A percentile compares a stretch with the other conserved stretches of the same genome.
These are phyloP conservation scores for Babesia gibsoni DNA, from an alignment of 169 alveolate genomes.

Conservation along the genomic window DNA sequence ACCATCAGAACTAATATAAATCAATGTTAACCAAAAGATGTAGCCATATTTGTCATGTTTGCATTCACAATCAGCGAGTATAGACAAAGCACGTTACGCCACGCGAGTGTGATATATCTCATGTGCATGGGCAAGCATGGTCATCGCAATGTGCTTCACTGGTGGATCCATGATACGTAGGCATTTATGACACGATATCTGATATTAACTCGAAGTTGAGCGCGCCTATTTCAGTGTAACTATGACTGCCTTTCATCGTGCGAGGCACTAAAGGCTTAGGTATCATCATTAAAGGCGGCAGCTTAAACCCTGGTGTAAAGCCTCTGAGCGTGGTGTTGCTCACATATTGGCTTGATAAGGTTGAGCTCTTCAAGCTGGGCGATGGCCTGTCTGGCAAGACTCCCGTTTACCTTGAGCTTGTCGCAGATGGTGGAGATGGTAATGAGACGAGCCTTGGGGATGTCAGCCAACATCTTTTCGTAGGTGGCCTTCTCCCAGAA, in stretches of 20 bases:
- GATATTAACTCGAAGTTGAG: background rate
- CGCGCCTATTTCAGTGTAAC: conserved; percentile 41
- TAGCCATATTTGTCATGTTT: no score
- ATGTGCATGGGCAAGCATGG: no score
- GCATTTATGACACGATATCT: no score
- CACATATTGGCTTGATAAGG: conserved; percentile 83
- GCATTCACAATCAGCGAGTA: no score
- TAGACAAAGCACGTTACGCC: no score
- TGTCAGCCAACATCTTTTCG: conserved; percentile 87
- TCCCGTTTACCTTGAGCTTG: conserved; percentile 87
- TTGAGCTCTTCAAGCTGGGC: conserved; percentile 79
- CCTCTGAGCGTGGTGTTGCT: conserved; percentile 80
- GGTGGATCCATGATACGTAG: no score
- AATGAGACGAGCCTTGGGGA: conserved; percentile 88
- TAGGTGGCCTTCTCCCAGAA: conserved; percentile 89
- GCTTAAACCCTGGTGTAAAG: conserved; percentile 76
- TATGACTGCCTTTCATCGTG: conserved; percentile 50
- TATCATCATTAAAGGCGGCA: conserved; percentile 14
- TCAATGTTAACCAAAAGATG: no score
- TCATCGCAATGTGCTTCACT: no score
- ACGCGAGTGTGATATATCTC: no score
- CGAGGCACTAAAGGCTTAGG: conserved; percentile 14
- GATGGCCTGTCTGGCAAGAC: conserved; percentile 87
- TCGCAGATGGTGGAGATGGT: conserved; percentile 90
- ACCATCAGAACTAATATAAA: background rate